Evolutionary conservation across 2,329 filamentous ascomycete species (phyloP).

Genomic region (Zymoseptoria tritici): DNA sequence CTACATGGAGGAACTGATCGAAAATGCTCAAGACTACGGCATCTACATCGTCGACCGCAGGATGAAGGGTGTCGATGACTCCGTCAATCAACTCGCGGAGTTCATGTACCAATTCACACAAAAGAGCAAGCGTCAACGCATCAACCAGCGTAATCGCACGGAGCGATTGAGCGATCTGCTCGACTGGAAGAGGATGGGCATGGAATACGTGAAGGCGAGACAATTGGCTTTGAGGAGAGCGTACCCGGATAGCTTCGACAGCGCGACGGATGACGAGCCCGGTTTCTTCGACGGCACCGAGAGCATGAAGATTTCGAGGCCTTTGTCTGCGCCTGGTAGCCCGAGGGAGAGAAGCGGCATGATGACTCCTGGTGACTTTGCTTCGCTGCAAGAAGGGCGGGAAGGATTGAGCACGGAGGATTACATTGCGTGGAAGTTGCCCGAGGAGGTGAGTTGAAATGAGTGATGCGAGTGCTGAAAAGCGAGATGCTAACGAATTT

Average conservation of each 20-base stretch:
- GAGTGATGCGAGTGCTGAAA: background rate
- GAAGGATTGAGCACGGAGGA: slow-evolving; percentile 94
- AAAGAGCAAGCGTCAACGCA: slow-evolving; percentile 92
- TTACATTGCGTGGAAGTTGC: slow-evolving; percentile 95
- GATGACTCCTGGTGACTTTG: slow-evolving; percentile 99
- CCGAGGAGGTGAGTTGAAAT: slow-evolving; percentile 58
- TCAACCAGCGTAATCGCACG: slow-evolving; percentile 96
- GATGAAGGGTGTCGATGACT: slow-evolving; percentile 92
- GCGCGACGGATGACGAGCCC: slow-evolving; percentile 62
- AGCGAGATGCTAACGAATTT: slow-evolving; percentile 3
- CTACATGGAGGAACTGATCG: slow-evolving; percentile 98
- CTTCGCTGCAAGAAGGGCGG: slow-evolving; percentile 85
- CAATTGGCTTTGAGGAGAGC: slow-evolving; percentile 86
- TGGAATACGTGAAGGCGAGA: slow-evolving; percentile 97
- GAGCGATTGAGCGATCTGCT: slow-evolving; percentile 90
- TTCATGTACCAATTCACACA: slow-evolving; percentile 90
- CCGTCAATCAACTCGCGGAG: slow-evolving; percentile 85
- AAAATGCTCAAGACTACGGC: slow-evolving; percentile 95
- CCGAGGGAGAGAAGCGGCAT: slow-evolving; percentile 85
- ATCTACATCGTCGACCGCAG: slow-evolving; percentile 98
- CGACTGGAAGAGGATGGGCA: slow-evolving; percentile 98
- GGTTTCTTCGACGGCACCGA: slow-evolving; percentile 89
- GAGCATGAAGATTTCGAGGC: slow-evolving; percentile 80
- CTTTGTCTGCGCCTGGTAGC: slow-evolving; percentile 88
- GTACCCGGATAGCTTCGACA: slow-evolving; percentile 77